These are phyloP conservation scores for Triticum dicoccoides DNA, from an alignment of 176 grass and related monocot genomes.

Conservation along the genomic window DNA sequence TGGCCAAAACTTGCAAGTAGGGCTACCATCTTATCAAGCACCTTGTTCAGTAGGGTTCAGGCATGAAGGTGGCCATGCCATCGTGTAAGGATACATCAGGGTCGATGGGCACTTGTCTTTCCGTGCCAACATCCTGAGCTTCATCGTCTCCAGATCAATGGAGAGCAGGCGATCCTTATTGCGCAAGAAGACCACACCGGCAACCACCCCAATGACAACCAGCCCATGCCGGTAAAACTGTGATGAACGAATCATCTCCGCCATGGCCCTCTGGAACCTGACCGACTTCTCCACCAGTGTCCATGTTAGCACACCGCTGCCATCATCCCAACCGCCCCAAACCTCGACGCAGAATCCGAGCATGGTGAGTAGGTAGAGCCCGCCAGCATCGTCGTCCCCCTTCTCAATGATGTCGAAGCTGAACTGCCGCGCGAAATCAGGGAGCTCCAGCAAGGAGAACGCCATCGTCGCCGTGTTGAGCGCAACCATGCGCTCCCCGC, in stretches of 20 bases:
- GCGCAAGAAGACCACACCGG: constrained; percentile 24
- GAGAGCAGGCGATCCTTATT: constrained; percentile 12
- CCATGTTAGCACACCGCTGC: background rate
- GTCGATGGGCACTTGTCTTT: background rate
- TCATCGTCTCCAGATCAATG: constrained; percentile 33
- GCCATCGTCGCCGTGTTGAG: constrained; percentile 18
- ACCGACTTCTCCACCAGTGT: constrained; percentile 31
- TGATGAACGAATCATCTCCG: background rate
- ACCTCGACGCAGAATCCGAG: constrained; percentile 29
- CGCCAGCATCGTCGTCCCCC: background rate
- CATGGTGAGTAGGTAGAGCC: constrained; percentile 39
- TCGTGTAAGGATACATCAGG: constrained; percentile 10
- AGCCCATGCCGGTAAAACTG: background rate
- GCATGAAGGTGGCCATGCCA: constrained; percentile 23
- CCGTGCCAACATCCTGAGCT: background rate
- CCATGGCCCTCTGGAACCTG: constrained; percentile 21
- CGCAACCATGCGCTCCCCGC: constrained; percentile 15
- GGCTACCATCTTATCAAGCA: background rate
- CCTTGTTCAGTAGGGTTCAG: constrained; percentile 23
- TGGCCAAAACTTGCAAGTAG: background rate
- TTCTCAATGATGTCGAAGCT: constrained; percentile 27
- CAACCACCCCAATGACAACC: constrained; percentile 5
- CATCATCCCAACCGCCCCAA: background rate
- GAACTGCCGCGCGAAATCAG: background rate
- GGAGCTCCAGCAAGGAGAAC: constrained; percentile 26